Conservation (phyloP, 768 basidiomycete genomes). For the Podaxis sp. region DNA sequence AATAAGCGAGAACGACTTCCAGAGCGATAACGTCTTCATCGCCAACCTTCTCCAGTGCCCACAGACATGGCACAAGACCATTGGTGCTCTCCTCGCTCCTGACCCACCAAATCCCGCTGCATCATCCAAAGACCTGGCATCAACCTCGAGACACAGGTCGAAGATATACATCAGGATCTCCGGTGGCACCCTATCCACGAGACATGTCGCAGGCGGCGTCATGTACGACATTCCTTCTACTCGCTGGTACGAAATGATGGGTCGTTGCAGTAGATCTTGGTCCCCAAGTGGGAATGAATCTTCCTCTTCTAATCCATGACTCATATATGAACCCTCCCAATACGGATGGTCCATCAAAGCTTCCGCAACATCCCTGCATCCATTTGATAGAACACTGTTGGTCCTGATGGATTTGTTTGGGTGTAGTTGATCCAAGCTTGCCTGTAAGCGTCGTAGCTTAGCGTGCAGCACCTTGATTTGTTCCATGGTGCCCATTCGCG, state of each 20-base stretch:
- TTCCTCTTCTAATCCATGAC: neutral
- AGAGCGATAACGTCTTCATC: slow-evolving; percentile 2
- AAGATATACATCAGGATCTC: slow-evolving; percentile 13
- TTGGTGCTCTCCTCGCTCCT: neutral
- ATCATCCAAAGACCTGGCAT: neutral
- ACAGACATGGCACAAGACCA: slow-evolving; percentile 9
- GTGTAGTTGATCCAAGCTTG: neutral
- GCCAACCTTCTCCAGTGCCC: slow-evolving; percentile 7
- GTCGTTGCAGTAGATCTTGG: neutral
- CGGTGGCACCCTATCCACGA: neutral
- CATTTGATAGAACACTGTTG: neutral
- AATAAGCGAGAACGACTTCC: slow-evolving; percentile 11
- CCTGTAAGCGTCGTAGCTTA: neutral
- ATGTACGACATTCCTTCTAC: neutral
- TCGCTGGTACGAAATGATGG: neutral
- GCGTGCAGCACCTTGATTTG: neutral
- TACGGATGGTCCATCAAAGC: neutral
- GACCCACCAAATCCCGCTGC: slow-evolving; percentile 7
- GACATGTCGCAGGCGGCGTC: neutral
- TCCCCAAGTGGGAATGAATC: neutral
- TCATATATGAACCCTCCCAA: neutral
- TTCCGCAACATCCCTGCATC: neutral
- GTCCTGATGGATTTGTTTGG: neutral
- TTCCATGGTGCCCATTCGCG: slow-evolving; percentile 1
- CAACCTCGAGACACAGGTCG: slow-evolving; percentile 6